Base-by-base conservation (phyloP, 176 grass and related monocot species). In the barley (Hordeum vulgare) region DNA sequence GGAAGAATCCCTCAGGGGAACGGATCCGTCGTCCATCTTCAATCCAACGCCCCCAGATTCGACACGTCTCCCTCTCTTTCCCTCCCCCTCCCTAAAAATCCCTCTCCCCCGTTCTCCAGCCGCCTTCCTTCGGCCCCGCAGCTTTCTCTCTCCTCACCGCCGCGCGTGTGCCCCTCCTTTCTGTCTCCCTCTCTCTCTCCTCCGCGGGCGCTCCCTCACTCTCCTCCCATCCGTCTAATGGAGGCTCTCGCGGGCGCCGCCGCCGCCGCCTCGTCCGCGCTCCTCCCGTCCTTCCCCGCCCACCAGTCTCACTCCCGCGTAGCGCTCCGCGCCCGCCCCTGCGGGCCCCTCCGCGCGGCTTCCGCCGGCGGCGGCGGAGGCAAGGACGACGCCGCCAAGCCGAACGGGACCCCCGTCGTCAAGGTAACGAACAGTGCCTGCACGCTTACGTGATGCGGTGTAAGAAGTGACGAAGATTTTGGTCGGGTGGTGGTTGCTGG, bases 351-450 rank as follows among this genome's bases (percentile, higher is more conserved):
- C 68, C 75, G 84, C 24, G 89, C 80, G 6, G 67, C n/a, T n/a
- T n/a, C n/a, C n/a, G n/a, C 80, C 5, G 56, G 59, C 47, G 45
- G 82, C 44, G 72, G 64, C 41, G 40, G 81, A 23, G 69, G 63
- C 34, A 90, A 90, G 80, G 84, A 90, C 40, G 89, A 84, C 8
- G 68, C 57, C 8, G 65, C 41, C 75, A 47, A 31, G 31, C 29
- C 80, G 5, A 90, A 90, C 40, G 84, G 84, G 24, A 70, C 75
- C 42, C 89, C 89, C 31, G 49, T 86, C 33, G 25, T 70, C 75
- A 87, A 87, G 89, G 89, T 90, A 51, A 51, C 47, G 0, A 87
- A 41, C 47, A 39, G 23, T 3, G 10, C 2, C 12, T 7, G 5
- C 13, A 34, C 13, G 24, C 60, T 49, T 31, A 18, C 12, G 37